Percentiles rank a stretch among this genome's conserved stretches.
These are phyloP conservation scores for Eutrema heterophyllum DNA, from an alignment of 345 rosid species.

Conservation along the genomic window DNA sequence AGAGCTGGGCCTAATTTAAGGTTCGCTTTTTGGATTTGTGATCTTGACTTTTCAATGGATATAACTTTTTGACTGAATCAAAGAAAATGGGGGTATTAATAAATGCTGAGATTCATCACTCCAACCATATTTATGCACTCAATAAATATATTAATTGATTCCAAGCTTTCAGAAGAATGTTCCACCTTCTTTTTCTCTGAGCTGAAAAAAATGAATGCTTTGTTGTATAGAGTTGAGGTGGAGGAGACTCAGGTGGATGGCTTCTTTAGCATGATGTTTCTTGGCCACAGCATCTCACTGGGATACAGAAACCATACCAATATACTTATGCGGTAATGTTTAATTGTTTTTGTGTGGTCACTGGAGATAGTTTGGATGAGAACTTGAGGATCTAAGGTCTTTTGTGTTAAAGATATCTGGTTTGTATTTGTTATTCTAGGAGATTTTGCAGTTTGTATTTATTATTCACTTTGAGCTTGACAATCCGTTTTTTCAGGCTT, in stretches of 20 bases:
- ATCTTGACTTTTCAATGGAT: not conserved
- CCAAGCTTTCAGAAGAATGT: not conserved
- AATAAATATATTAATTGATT: slow-evolving; percentile 1
- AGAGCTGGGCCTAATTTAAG: slow-evolving; percentile 74
- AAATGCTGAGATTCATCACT: slow-evolving; percentile 14
- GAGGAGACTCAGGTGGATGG: slow-evolving; percentile 82
- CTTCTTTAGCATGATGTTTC: slow-evolving; percentile 85
- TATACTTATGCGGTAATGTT: slow-evolving; percentile 68
- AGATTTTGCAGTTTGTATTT: not conserved
- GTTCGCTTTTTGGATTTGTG: slow-evolving; percentile 27
- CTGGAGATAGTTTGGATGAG: not conserved
- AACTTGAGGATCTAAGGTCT: not conserved
- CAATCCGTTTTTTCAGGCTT: not conserved
- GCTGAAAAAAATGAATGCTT: not conserved
- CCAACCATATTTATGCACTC: not conserved
- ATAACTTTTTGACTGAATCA: not conserved
- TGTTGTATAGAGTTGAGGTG: slow-evolving; percentile 61
- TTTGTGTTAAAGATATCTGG: not conserved
- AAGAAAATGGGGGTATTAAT: not conserved
- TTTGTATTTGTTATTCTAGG: not conserved
- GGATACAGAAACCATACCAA: slow-evolving; percentile 92
- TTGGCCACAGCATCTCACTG: slow-evolving; percentile 77
- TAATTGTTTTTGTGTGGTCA: not conserved
- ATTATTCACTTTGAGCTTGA: not conserved
- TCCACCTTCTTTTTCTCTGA: not conserved